Evolutionary conservation across 1,139 yeast species (phyloP).

Genomic region (Scheffersomyces insectosa): DNA sequence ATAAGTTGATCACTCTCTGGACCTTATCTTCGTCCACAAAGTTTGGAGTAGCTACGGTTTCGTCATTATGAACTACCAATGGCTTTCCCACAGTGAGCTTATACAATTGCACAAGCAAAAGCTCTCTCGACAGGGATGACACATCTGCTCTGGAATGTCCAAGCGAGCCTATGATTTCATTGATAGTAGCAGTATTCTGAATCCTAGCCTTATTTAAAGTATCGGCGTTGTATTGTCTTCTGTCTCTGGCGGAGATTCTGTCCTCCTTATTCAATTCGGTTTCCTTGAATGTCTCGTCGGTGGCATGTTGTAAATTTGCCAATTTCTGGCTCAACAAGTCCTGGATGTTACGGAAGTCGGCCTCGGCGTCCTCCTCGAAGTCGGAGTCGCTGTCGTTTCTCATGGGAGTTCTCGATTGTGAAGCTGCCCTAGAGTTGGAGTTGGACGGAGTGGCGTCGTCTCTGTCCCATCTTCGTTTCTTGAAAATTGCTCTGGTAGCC

Average conservation of each 20-base stretch:
- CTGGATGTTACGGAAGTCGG: constrained; percentile 40
- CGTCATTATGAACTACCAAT: constrained; percentile 38
- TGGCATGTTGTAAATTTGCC: constrained; percentile 23
- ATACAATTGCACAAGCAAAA: constrained; percentile 52
- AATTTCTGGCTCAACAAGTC: constrained; percentile 41
- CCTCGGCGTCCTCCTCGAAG: constrained; percentile 44
- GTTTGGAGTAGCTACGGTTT: constrained; percentile 30
- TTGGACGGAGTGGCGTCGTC: constrained; percentile 15
- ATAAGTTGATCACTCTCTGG: constrained; percentile 31
- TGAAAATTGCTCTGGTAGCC: constrained; percentile 1
- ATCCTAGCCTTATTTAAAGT: constrained; percentile 37
- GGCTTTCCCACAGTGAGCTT: constrained; percentile 49
- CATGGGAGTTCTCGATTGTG: constrained; percentile 45
- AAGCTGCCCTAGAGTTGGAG: constrained; percentile 33
- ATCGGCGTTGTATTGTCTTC: constrained; percentile 33
- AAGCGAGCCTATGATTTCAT: constrained; percentile 43
- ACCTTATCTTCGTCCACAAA: constrained; percentile 41
- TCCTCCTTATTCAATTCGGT: constrained; percentile 15
- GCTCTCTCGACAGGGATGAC: constrained; percentile 50
- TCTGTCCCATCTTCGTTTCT: constrained; percentile 13
- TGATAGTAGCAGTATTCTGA: constrained; percentile 39
- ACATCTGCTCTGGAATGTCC: constrained; percentile 44
- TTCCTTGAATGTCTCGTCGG: constrained; percentile 15
- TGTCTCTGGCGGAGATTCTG: constrained; percentile 11
- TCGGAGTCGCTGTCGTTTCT: constrained; percentile 31